Evolutionary conservation across 2,329 filamentous ascomycete genomes (phyloP), one percentile per base, ranked within the genome.

Genomic region (Xylariales sp.): DNA sequence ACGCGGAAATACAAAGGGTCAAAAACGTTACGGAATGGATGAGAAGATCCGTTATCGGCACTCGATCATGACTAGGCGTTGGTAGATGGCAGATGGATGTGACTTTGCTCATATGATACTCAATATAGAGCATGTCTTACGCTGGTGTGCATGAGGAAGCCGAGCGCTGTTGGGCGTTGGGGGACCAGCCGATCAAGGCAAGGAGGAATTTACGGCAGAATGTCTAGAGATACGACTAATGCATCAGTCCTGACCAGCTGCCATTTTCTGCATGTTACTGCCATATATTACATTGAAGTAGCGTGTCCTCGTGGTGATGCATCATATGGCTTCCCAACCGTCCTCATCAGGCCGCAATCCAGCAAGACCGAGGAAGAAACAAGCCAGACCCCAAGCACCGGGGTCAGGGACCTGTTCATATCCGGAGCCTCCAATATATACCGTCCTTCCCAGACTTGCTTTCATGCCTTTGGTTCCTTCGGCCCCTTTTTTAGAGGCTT

Each of bases 401-500:
- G 76, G 76, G 40, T 80, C 75, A 0, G 75, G 76, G 7, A 75
- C 75, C 53, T 86, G 69, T 66, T 80, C 80, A 67, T 74, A 90
- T 12, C 84, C 85, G 58, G 70, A 76, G 47, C 84, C 85, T 47
- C 86, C 88, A 38, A 95, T 80, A 60, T 94, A 94, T 9, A 93
- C 88, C 2, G 84, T 80, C 44, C 88, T 71, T 6, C 93, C 93
- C 29, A 98, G 69, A 53, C 84, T 93, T 31, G 93, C 88, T 61
- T 85, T 80, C 90, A 98, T 96, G 18, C 84, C 86, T 69, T 90
- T 95, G 15, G 93, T 97, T 21, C 78, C 78, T 49, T 91, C 84
- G 4, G 90, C 85, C 1, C 85, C 93, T 34, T 80, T 72, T 48
- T 78, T 76, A 1, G 89, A 84, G 2, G 87, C 88, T 53, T 80